Percentiles rank a stretch among this genome's conserved stretches.
Conservation (phyloP, 257 asterid species). For the Coffea canephora region DNA sequence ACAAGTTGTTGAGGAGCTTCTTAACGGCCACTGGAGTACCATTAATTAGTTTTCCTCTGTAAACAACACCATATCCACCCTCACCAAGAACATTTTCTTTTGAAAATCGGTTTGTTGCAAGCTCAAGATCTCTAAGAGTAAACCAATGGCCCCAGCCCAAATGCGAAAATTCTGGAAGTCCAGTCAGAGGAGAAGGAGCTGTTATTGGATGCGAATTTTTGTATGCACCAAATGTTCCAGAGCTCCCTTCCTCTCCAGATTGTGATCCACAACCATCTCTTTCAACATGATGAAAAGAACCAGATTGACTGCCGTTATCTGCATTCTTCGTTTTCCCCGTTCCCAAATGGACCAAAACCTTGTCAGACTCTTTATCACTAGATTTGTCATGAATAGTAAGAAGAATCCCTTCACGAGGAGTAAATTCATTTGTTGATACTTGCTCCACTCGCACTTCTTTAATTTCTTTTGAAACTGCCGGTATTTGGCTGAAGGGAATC, state of each 20-base stretch:
- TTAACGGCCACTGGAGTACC: slow-evolving; percentile 89
- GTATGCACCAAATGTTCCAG: slow-evolving; percentile 49
- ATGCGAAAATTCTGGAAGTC: slow-evolving; percentile 92
- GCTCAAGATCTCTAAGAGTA: slow-evolving; percentile 80
- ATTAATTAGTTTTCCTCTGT: slow-evolving; percentile 68
- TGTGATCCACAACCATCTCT: slow-evolving; percentile 67
- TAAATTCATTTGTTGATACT: slow-evolving; percentile 54
- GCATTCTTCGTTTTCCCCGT: slow-evolving; percentile 52
- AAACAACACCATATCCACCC: slow-evolving; percentile 98
- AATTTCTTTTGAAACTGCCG: slow-evolving; percentile 76
- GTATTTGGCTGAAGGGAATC: slow-evolving; percentile 67
- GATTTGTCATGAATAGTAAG: slow-evolving; percentile 79
- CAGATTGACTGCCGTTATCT: slow-evolving; percentile 59
- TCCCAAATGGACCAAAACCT: slow-evolving; percentile 70
- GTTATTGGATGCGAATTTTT: slow-evolving; percentile 63
- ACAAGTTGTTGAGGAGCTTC: slow-evolving; percentile 92
- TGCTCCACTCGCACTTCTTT: slow-evolving; percentile 90
- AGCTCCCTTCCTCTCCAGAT: slow-evolving; percentile 86
- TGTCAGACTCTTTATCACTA: slow-evolving; percentile 71
- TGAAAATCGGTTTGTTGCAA: slow-evolving; percentile 76
- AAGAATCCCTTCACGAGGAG: slow-evolving; percentile 71
- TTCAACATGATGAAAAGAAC: slow-evolving; percentile 62
- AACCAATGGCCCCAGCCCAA: slow-evolving; percentile 99
- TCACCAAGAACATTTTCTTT: slow-evolving; percentile 90
- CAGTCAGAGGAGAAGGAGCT: slow-evolving; percentile 81